Percentiles rank a stretch among this genome's conserved stretches.
Conservation (phyloP, 2,329 filamentous ascomycete species). For the Cryphonectria carpinicola region DNA sequence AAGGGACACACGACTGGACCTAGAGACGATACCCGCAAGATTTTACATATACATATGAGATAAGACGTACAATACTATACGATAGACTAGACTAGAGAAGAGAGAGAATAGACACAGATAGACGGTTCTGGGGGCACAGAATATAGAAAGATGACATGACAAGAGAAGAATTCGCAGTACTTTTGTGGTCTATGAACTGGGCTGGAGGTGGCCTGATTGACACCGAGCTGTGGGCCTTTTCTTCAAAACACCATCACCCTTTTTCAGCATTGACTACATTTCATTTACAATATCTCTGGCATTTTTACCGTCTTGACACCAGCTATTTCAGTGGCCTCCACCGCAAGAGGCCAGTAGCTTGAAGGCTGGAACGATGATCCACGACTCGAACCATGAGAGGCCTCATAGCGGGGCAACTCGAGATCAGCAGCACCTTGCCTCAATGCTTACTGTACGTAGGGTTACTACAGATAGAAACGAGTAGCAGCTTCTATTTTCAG, state of each 20-base stretch:
- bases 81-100: conserved; percentile 1
- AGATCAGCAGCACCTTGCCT: background rate
- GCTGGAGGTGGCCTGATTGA: background rate
- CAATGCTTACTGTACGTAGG: background rate
- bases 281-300: background rate
- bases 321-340: background rate
- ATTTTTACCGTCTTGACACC: background rate
- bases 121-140: background rate
- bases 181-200: background rate
- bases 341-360: background rate
- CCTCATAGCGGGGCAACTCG: background rate
- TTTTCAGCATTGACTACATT: background rate
- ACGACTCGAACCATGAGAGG: background rate
- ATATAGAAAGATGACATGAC: background rate
- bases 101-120: background rate
- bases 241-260: background rate
- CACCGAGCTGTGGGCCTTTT: background rate
- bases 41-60: background rate
- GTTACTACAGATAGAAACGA: background rate
- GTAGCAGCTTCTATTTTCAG: background rate
- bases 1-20: conserved; percentile 14
- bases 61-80: conserved; percentile 17
- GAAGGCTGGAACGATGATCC: background rate
- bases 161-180: background rate
- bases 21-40: conserved; percentile 23